phyloP scores from a whole-genome alignment of 495 filamentous ascomycete species.

The Coniosporium apollinis region DNA sequence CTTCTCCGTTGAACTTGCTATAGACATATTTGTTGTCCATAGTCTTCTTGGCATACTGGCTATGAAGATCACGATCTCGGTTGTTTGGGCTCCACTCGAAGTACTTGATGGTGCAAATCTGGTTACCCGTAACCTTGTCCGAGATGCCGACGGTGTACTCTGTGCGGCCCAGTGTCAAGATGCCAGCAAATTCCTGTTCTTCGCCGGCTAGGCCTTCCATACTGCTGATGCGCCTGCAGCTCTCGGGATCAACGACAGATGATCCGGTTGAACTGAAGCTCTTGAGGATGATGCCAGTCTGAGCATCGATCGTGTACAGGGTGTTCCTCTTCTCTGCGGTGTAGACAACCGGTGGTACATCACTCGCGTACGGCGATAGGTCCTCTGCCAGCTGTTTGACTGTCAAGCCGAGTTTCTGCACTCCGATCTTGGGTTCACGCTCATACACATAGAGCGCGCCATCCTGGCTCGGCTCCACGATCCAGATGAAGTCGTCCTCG shows the following conservation, averaged over 20 bases:
- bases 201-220: conserved; percentile 42
- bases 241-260: conserved; percentile 33
- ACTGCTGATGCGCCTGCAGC: conserved; percentile 42
- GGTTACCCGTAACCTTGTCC: conserved; percentile 52
- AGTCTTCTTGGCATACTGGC: conserved; percentile 50
- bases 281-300: conserved; percentile 55
- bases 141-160: conserved; percentile 82
- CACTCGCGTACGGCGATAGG: conserved; percentile 45
- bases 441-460: conserved; percentile 81
- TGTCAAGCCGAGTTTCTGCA: conserved; percentile 49
- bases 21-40: conserved; percentile 85
- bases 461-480: conserved; percentile 81
- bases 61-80: conserved; percentile 70
- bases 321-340: conserved; percentile 69
- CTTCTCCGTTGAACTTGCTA: conserved; percentile 68
- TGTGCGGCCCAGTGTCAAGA: conserved; percentile 62
- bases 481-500: conserved; percentile 83
- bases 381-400: conserved; percentile 66
- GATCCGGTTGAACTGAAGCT: conserved; percentile 44
- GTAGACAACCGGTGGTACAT: conserved; percentile 56
- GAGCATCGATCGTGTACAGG: conserved; percentile 69
- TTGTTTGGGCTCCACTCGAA: conserved; percentile 93
- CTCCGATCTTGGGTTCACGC: conserved; percentile 39
- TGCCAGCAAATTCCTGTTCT: conserved; percentile 57
- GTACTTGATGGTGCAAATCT: conserved; percentile 79